Evolutionary conservation across 2,329 filamentous ascomycete genomes (phyloP).

Genomic region (Camillea tinctor): DNA sequence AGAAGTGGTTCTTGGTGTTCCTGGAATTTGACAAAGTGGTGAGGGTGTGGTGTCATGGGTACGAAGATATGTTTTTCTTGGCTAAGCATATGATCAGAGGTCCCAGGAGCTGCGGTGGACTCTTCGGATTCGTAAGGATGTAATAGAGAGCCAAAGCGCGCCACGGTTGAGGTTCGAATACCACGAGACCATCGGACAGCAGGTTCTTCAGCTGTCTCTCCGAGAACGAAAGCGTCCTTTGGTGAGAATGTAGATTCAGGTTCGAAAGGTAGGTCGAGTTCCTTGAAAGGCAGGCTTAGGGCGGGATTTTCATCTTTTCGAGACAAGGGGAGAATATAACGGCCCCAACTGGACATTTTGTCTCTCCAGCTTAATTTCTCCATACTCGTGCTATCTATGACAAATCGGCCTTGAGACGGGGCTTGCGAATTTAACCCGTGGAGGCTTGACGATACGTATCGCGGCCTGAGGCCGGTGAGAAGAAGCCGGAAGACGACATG

Average conservation of each 20-base stretch:
- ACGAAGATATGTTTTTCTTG: constrained; percentile 39
- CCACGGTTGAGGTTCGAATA: constrained; percentile 33
- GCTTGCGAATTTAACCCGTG: constrained; percentile 7
- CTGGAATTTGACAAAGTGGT: constrained; percentile 38
- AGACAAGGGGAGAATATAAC: constrained; percentile 27
- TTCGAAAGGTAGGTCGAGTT: constrained; percentile 21
- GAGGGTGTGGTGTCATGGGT: constrained; percentile 48
- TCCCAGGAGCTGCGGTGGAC: constrained; percentile 2
- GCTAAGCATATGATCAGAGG: constrained; percentile 16
- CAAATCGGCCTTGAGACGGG: constrained; percentile 27
- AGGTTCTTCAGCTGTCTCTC: constrained; percentile 2
- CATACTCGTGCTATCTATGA: constrained; percentile 28
- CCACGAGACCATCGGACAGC: constrained; percentile 25
- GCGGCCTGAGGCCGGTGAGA: constrained; percentile 31
- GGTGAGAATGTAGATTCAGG: not conserved
- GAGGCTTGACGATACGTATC: constrained; percentile 22
- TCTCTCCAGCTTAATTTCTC: constrained; percentile 39
- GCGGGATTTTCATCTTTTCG: not conserved
- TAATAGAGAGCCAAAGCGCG: constrained; percentile 53
- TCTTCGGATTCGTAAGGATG: constrained; percentile 14
- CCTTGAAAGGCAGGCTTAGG: constrained; percentile 3
- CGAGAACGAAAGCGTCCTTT: not conserved
- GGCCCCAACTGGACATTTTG: constrained; percentile 34
- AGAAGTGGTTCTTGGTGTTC: constrained; percentile 17
- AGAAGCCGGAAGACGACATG: constrained; percentile 49